Base-by-base conservation (phyloP, 495 filamentous ascomycete genomes). In the Neohortaea acidophila region DNA sequence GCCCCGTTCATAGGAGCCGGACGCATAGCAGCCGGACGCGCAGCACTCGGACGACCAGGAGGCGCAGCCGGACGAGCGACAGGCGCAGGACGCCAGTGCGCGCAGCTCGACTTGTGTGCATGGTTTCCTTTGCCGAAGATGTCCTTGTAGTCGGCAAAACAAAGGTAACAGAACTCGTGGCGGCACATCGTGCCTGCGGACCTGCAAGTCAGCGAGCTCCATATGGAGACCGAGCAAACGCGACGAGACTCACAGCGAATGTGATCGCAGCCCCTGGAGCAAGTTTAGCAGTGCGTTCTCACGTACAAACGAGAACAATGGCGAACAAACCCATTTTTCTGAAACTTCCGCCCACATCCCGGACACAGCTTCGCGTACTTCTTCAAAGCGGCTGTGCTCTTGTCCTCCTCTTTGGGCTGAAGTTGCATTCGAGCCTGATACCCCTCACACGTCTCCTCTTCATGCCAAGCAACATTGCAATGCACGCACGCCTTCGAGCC, bases 381-480 rank as follows among this genome's bases (percentile, higher is more conserved):
- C 8, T 39, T n/a, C 33, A 48, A 5, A 41, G 14, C 17, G 12
- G 34, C 33, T 19, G 25, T 33, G 2, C 33, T 28, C 15, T 25
- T 33, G 7, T 4, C 23, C 23, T 41, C 39, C 12, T 38, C 33
- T 12, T 27, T 21, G 21, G 44, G 43, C 33, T 38, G 33, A 8
- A 38, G 38, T n/a, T 39, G n/a, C n/a, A n/a, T n/a, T n/a, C n/a
- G n/a, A n/a, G n/a, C 41, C 10, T 52, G 43, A 26, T 53, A 55
- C 20, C 55, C 48, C 14, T 39, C 40, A 40, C 61, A 63, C 3
- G 47, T 51, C 25, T 46, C 47, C 18, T 52, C 54, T 18, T 53
- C 41, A 38, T 62, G 60, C 51, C 51, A 62, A 3, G 40, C 45
- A 35, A 41, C 38, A 22, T 58, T 48, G 48, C 59, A 55, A 0